Evolutionary conservation across 805 yeast genomes (phyloP), one percentile per base, ranked within the genome.

Genomic region (Wickerhamia fluorescens): DNA sequence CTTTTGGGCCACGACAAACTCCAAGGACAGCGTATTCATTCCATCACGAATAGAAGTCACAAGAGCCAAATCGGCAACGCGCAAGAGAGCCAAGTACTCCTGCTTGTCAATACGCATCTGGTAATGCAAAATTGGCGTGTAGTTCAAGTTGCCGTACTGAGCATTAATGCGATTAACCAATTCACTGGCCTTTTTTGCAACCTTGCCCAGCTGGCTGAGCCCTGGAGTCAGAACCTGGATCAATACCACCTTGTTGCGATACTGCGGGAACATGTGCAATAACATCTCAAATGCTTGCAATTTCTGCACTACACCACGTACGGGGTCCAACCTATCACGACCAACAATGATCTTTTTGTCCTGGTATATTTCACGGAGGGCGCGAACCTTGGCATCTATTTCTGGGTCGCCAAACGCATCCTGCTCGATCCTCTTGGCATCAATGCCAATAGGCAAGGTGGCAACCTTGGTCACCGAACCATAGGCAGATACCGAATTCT

Each of bases 1-100:
- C 45, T 84, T 78, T 54, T 85, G 94, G 42, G 96, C 84, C 24
- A 88, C 76, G 25, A 88, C 92, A 53, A 75, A 92, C 55, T 92
- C 98, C 35, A 89, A 61, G 1, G 95, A 85, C 2, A 97, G 92
- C 4, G 96, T 86, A 58, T 87, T 89, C 81, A 89, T 87, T 33
- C 96, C 96, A 53, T 92, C 98, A 51, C 98, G 75, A 16, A 89
- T 78, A 2, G 94, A 78, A 0, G 96, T 86, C 38, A 87, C 83
- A 31, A 92, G 58, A 16, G 95, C 88, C 41, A 92, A 61, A 49
- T 92, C 96, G 0, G 97, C 97, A 10, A 75, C 88, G 38, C 95
- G 68, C 32, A 92, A 61, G 27, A 92, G 60, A 0, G 97, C 96
- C 35, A 82, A 65, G 54, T 92, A 92, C 54, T 89, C 97, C 34